Base-by-base conservation (phyloP, 202 grass and related monocot genomes). In the Panicum hallii region DNA sequence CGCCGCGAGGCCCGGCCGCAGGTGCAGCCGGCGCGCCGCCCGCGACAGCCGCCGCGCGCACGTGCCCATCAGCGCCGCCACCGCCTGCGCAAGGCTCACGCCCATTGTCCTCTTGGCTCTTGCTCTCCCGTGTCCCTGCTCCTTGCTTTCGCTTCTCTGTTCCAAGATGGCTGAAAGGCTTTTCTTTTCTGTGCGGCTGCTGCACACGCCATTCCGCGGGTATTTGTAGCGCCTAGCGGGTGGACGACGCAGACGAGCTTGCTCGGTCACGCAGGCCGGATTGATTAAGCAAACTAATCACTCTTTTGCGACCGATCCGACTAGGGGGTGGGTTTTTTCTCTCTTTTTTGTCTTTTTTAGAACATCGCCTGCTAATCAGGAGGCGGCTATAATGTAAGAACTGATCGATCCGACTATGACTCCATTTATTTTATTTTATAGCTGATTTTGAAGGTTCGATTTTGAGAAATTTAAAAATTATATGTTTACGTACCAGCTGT, bases 31-130 rank as follows among this genome's bases (percentile, higher is more conserved):
- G 44, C 82, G 73, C 11, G 90, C 85, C 9, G 89, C 92, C 63
- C 76, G 87, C 12, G 95, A 93, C 57, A 97, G 82, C 56, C 63
- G 69, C 60, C 75, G 78, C 34, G 84, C 87, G 69, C 92, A 97
- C 66, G 84, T 65, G 44, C 68, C 78, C 76, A 93, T 32, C 53
- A 97, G 86, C 70, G 87, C 78, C 52, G 75, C 70, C 92, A 97
- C 87, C 40, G 85, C 86, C 65, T 91, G 81, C 48, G 90, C 79
- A 3, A 97, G 68, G 83, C 90, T 82, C 70, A 88, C 45, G n/a
- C 87, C 89, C 92, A 97, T 93, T 12, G 48, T 0, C 26, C n/a
- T 63, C 44, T 9, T 2, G 5, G 5, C 7, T 9, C 48, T 34
- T 17, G 3, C 41, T 20, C 4, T 40, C 22, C 32, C 32, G 32